phyloP scores from a whole-genome alignment of 345 rosid genomes.

The Limnanthes douglasii region DNA sequence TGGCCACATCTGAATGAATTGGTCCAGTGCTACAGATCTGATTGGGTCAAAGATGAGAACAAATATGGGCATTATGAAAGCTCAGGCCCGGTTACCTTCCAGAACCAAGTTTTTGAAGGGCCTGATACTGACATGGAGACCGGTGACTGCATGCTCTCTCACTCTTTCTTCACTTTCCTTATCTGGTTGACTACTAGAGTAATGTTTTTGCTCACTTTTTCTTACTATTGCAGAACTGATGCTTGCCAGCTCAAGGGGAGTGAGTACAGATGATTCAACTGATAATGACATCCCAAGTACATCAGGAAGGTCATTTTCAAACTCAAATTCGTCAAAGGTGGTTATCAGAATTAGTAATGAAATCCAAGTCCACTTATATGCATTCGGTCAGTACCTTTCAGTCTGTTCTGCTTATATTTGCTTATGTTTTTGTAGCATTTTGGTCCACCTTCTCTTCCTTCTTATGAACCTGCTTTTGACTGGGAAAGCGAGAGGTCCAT shows the following conservation, averaged over 20 bases:
- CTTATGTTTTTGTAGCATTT: constrained; percentile 44
- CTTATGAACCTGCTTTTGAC: constrained; percentile 98
- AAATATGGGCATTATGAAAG: constrained; percentile 87
- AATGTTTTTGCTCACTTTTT: neutral
- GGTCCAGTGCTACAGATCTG: constrained; percentile 71
- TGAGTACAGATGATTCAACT: constrained; percentile 35
- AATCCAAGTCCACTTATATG: no score
- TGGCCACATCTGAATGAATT: constrained; percentile 95
- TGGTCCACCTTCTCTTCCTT: constrained; percentile 88
- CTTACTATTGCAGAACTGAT: constrained; percentile 44
- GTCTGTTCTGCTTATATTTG: constrained; percentile 2
- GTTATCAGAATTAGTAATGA: no score
- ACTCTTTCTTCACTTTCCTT: neutral
- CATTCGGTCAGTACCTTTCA: no score
- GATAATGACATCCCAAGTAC: constrained; percentile 69
- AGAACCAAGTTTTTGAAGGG: constrained; percentile 85
- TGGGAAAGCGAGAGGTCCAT: constrained; percentile 94
- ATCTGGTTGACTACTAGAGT: neutral
- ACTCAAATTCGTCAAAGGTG: constrained; percentile 41
- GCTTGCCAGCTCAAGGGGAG: constrained; percentile 67
- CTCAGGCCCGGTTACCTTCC: constrained; percentile 44
- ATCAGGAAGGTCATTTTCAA: constrained; percentile 64
- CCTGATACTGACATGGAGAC: constrained; percentile 96
- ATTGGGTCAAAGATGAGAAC: constrained; percentile 86
- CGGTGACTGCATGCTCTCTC: constrained; percentile 22